phyloP scores from a whole-genome alignment of 2,329 filamentous ascomycete species.

The Alternaria dauci region DNA sequence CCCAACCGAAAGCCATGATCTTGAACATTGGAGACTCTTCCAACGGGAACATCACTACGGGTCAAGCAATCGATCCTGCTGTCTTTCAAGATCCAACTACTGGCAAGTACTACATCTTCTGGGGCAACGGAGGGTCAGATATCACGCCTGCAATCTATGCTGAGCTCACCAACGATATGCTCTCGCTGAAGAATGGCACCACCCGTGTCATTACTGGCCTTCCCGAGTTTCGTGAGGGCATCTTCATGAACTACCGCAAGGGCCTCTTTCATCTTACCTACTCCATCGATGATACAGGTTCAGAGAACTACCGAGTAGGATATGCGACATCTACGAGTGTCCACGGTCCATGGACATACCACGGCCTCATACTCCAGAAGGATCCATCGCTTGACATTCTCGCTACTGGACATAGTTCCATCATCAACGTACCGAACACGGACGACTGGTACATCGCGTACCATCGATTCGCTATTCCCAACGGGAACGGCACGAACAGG shows the following conservation, averaged over 20 bases:
- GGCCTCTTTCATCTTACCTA: constrained; percentile 41
- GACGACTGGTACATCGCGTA: constrained; percentile 45
- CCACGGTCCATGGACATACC: constrained; percentile 38
- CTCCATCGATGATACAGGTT: constrained; percentile 41
- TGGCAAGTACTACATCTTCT: constrained; percentile 41
- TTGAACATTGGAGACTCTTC: constrained; percentile 21
- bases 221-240: constrained; percentile 35
- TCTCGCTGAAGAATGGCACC: constrained; percentile 27
- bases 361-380: constrained; percentile 36
- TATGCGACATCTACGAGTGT: constrained; percentile 35
- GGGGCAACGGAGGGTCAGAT: constrained; percentile 30
- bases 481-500: constrained; percentile 33
- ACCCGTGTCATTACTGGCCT: constrained; percentile 27
- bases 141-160: constrained; percentile 26
- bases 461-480: constrained; percentile 38
- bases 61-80: constrained; percentile 38
- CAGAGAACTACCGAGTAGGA: constrained; percentile 38
- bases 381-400: constrained; percentile 32
- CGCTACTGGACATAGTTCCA: constrained; percentile 35
- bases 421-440: constrained; percentile 39
- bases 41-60: constrained; percentile 31
- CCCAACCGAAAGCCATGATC: constrained; percentile 37
- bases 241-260: constrained; percentile 37
- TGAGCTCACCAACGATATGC: constrained; percentile 36
- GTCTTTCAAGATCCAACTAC: constrained; percentile 36